Base-by-base conservation (phyloP, 371 early-diverging fungal genomes). In the Chytridium lagenaria region DNA sequence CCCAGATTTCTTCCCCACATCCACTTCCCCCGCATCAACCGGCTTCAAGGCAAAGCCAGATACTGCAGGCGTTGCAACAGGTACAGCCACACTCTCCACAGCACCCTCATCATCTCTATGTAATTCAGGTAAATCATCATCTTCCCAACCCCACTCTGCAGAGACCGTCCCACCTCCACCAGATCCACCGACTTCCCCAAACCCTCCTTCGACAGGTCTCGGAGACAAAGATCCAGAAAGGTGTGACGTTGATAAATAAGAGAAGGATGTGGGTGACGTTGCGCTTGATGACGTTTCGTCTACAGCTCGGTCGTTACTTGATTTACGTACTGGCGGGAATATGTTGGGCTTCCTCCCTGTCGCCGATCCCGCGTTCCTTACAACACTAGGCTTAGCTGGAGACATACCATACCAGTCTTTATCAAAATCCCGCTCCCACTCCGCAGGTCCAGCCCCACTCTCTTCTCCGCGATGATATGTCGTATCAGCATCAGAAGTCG, bases 381-480 rank as follows among this genome's bases (percentile, higher is more conserved):
- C 44, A 7, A 7, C 44, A 44, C 12, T 19, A 44, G 7, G 12
- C 19, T 19, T 19, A 12, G 12, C 44, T 12, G 44, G 44, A 7
- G 44, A 44, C 5, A 7, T 10, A 30, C 57, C 26, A 30, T 55
- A 55, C 61, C 61, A 61, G 15, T 61, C 61, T 36, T 34, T 3
- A 28, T 61, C 61, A 61, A 61, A 61, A 7, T 61, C 61, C 36
- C 61, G 3, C 61, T 61, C 61, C 61, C 61, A 61, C 34, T 61
- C 61, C 26, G 55, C 55, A 2, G 61, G 61, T 12, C 5, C 61
- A 7, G 26, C 16, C 7, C 57, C 57, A 26, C 26, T 10, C 23
- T 55, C 57, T 15, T 15, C 36, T 2, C 26, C 61, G 30, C 36
- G 34, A 23, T 52, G 55, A 26, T 52, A 5, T 26, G 55, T 15